phyloP scores from a whole-genome alignment of 306 rosid genomes.

The Lupinus albus region DNA sequence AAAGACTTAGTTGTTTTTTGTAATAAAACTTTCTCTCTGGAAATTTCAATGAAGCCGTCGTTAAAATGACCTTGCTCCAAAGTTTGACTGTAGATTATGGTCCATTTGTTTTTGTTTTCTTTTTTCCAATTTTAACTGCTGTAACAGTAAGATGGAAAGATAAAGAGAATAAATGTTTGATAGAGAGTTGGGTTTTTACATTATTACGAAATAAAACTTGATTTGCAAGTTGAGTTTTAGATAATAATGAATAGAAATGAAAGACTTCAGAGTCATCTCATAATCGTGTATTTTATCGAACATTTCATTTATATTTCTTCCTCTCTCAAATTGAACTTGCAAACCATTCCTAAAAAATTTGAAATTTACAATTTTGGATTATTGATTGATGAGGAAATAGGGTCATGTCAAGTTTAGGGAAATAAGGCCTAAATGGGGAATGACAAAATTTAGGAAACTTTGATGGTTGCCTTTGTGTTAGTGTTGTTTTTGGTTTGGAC shows the following conservation, averaged over 20 bases:
- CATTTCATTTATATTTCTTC: too few relatives aligned
- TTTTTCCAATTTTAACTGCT: not conserved
- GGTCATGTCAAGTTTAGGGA: not conserved
- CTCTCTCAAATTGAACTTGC: too few relatives aligned
- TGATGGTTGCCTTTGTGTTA: not conserved
- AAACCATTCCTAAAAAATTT: too few relatives aligned
- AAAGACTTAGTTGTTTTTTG: slow-evolving; percentile 14
- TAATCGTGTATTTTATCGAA: too few relatives aligned
- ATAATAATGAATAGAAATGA: too few relatives aligned
- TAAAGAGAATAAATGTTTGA: too few relatives aligned
- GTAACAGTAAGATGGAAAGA: not conserved
- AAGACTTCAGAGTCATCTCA: too few relatives aligned
- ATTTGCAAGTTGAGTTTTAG: too few relatives aligned
- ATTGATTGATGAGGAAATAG: not conserved
- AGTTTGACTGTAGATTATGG: slow-evolving; percentile 49
- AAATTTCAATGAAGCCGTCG: slow-evolving; percentile 38
- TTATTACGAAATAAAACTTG: too few relatives aligned
- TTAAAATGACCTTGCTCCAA: slow-evolving; percentile 43
- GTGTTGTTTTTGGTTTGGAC: slow-evolving; percentile 15
- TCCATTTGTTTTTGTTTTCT: slow-evolving; percentile 19
- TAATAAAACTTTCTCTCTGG: slow-evolving; percentile 37
- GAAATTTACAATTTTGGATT: not conserved
- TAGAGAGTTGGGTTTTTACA: too few relatives aligned
- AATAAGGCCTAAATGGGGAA: not conserved
- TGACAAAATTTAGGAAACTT: not conserved